Base-by-base conservation (phyloP, 2,329 filamentous ascomycete genomes). In the Cryoendolithus antarcticus region DNA sequence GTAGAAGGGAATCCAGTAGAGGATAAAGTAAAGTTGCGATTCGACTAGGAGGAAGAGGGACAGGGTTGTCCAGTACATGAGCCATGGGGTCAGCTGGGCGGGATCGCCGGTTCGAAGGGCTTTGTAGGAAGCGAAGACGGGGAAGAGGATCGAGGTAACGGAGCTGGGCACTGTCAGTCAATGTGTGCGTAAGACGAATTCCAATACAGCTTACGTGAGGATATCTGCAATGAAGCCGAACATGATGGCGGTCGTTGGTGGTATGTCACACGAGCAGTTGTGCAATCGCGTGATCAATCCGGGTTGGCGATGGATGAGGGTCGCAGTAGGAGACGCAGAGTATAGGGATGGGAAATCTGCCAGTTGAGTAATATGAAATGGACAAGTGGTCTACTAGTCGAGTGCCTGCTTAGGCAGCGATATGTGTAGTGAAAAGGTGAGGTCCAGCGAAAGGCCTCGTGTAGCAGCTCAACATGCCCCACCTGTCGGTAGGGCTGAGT, bases 51-150 rank as follows among this genome's bases (percentile, higher is more conserved):
- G 71, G 52, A 80, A 76, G 59, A 84, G 80, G 44, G 84, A 83
- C 48, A 95, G 75, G 15, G 94, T 86, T 44, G 94, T 86, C 82
- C 89, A 98, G 73, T 96, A 98, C 82, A 96, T 96, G 49, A 96
- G 75, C 91, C 91, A 98, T 79, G 89, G 89, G 47, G 85, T 85
- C 44, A 95, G 73, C 58, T 93, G 79, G 29, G 85, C 80, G 2
- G 88, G 86, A 61, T 95, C 85, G 38, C 82, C 82, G 10, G 86
- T 88, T 65, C 91, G 89, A 57, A 98, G 81, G 35, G 91, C 89
- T 70, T 96, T 96, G 74, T 95, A 96, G 48, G 89, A 94, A 50
- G 89, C 88, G 66, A 94, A 96, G 47, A 95, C 77, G 37, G 91
- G 91, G 60, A 96, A 93, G 58, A 95, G 77, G 58, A 93, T 86